Base-by-base conservation (phyloP, 768 basidiomycete species). In the Mycena filopes region DNA sequence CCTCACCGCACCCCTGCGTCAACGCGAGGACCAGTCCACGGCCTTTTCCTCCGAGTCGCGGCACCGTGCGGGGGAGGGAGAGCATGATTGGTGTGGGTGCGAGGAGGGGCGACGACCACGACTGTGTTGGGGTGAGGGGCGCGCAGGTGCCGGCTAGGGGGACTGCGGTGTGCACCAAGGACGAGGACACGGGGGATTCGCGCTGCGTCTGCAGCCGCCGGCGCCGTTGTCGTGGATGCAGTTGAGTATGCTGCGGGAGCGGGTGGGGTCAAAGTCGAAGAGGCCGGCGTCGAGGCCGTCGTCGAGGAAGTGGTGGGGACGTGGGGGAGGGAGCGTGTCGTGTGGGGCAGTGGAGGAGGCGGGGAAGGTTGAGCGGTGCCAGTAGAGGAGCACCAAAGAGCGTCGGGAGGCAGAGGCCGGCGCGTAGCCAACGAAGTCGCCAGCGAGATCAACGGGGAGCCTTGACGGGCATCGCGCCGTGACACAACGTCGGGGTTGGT, bases 331-430 rank as follows among this genome's bases (percentile, higher is more conserved):
- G n/a, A n/a, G n/a, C n/a, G n/a, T n/a, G n/a, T n/a, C n/a, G 83
- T 38, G 81, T 81, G 73, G 85, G 86, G 60, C 81, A 78, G 71
- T 88, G 86, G 48, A n/a, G n/a, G n/a, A 87, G 79, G 59, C 82
- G 58, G 89, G 86, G 25, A 89, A 83, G 49, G 84, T 86, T 6
- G 88, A 87, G 41, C 81, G 70, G 87, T 86, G 79, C 92, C 91
- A 50, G 88, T 92, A 10, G 91, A 91, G 1, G 91, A 90, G 16
- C 87, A 83, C 60, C 91, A n/a, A n/a, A n/a, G n/a, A n/a, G n/a
- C n/a, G n/a, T n/a, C n/a, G n/a, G n/a, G n/a, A n/a, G n/a, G n/a
- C n/a, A n/a, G n/a, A n/a, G n/a, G n/a, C n/a, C n/a, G n/a, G 88
- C 57, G 90, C 83, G 71, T 91, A 92, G 84, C 81, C 71, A 86